phyloP scores from a whole-genome alignment of 2,329 filamentous ascomycete genomes.

The Talaromyces sp. region DNA sequence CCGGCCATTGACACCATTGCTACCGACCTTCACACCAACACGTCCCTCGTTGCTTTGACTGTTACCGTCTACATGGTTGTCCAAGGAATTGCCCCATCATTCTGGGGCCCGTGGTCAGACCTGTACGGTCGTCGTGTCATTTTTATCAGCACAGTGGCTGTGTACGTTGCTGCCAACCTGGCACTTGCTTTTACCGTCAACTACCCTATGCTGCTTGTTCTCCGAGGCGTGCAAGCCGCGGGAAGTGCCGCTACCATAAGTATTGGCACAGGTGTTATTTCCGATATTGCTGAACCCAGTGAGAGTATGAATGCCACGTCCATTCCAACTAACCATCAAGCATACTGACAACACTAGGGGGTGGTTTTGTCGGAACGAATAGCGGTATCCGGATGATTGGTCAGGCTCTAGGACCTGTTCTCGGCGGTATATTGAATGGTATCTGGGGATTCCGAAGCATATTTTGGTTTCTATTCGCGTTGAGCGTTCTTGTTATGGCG shows the following conservation, averaged over 20 bases:
- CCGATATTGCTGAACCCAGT: constrained; percentile 26
- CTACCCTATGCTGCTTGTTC: constrained; percentile 24
- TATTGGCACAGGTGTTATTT: constrained; percentile 27
- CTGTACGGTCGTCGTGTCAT: constrained; percentile 25
- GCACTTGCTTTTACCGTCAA: constrained; percentile 27
- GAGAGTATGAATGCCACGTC: constrained; percentile 12
- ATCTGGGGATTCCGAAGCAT: constrained; percentile 25
- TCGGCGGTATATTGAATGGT: constrained; percentile 25
- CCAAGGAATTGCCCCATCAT: constrained; percentile 25
- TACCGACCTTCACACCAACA: constrained; percentile 16
- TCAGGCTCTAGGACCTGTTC: constrained; percentile 24
- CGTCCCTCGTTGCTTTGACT: constrained; percentile 24
- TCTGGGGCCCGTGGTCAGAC: constrained; percentile 29
- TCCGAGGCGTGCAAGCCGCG: constrained; percentile 28
- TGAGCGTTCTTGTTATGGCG: constrained; percentile 18
- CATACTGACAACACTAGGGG: not conserved
- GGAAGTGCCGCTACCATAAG: constrained; percentile 24
- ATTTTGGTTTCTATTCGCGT: constrained; percentile 29
- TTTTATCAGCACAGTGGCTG: constrained; percentile 22
- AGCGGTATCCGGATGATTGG: constrained; percentile 16
- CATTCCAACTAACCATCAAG: not conserved
- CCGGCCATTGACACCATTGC: constrained; percentile 22
- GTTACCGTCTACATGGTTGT: constrained; percentile 27
- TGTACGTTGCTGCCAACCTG: constrained; percentile 29
- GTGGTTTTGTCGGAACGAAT: not conserved